Base-by-base conservation (phyloP, 2,329 filamentous ascomycete genomes). In the Phialemonium atrogriseum region DNA sequence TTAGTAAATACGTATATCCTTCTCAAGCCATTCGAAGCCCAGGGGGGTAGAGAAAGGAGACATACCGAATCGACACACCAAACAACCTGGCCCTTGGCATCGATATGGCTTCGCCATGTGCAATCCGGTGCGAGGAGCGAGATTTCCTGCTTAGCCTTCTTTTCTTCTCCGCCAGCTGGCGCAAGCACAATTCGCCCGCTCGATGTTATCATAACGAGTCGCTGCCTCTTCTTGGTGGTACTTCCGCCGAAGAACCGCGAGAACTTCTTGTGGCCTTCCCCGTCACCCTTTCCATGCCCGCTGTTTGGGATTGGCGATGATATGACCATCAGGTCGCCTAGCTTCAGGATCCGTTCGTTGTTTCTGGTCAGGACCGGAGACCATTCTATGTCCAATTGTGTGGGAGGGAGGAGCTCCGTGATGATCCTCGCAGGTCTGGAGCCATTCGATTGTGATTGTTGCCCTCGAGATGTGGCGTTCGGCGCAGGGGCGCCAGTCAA, bases 351-450 rank as follows among this genome's bases (percentile, higher is more conserved):
- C 21, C 91, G 77, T 58, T 98, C 91, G 50, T 96, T 95, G 37
- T 77, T 80, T 48, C 80, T 79, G 8, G 84, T 95, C 34, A 98
- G 65, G 5, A 98, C 88, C 1, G 91, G 91, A 1, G 89, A 95
- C 91, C 91, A 98, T 58, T 98, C 91, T 35, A 98, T 94, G 51
- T 98, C 91, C 16, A 98, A 66, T 55, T 96, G 91, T 30, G 84
- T 94, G 1, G 91, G 91, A n/a, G 91, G 89, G 11, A 91, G 87
- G 8, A 98, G 69, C 55, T 98, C 91, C 1, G 91, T 96, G 38
- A 98, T 93, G 38, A 95, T 78, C 39, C 87, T 71, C 2, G 84
- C 72, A 19, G 87, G 82, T 34, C 86, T 67, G 16, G 64, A 60
- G 21, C 64, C 66, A 32, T 70, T 73, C 2, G 54, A 54, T 32